Base-by-base conservation (phyloP, 257 asterid genomes). In the Plantago ovata region DNA sequence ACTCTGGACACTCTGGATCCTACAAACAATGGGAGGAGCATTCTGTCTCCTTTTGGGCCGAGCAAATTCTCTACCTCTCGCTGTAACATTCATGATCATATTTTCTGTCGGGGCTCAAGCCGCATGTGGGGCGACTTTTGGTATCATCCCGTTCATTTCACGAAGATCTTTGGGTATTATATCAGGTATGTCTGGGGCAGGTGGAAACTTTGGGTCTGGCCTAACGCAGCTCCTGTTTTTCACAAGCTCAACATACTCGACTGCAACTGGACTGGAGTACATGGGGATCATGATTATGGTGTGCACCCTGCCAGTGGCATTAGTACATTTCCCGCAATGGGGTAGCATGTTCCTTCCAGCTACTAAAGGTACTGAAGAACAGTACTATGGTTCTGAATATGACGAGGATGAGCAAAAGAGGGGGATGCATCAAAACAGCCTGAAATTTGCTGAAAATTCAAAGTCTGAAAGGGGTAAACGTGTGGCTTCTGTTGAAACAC, bases 291-390 rank as follows among this genome's bases (percentile, higher is more conserved):
- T 79, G 93, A 71, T 67, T 1, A 66, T 77, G 33, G 82, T 70
- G 0, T 76, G 86, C 38, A 78, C 93, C 0, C 43, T 84, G 10
- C 89, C 89, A 0, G 76, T 74, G 59, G 21, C 76, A 0, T n/a
- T 76, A 7, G 62, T 84, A 4, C 84, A 84, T 48, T 84, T 84
- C 51, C 93, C 87, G 1, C 92, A 83, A 54, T 83, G 92, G 92
- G 92, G 87, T 4, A 72, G 92, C 66, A 78, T 84, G 92, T 81
- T 84, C 16, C 43, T 70, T 0, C 74, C 75, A 1, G 69, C 88
- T 9, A 73, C 92, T 0, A 77, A 69, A 10, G 45, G 63, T 0
- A 75, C 12, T 0, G 93, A 77, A 69, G 85, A 79, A 58, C 64
- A 72, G 13, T 84, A 84, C n/a, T 84, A 84, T 24, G 58, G 53